Percentiles rank a stretch among this genome's conserved stretches.
Evolutionary conservation across 768 basidiomycete genomes (phyloP).

Genomic region (Lepiota subincarnata): DNA sequence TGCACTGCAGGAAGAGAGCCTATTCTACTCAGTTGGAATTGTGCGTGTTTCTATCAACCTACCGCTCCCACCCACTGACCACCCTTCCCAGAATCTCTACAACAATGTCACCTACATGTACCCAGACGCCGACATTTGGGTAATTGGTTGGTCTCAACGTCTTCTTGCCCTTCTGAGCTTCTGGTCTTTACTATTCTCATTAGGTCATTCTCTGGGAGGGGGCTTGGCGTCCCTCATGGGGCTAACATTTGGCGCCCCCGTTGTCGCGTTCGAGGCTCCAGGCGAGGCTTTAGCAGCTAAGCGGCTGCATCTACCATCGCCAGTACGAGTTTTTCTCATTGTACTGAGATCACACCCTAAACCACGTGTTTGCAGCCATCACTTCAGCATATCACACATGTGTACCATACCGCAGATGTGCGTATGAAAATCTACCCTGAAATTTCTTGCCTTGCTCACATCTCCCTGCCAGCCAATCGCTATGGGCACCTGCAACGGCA

Average conservation of each 20-base stretch:
- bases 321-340: conserved; percentile 38
- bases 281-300: conserved; percentile 65
- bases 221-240: conserved; percentile 81
- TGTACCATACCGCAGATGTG: conserved; percentile 88
- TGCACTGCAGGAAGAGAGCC: conserved; percentile 70
- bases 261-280: conserved; percentile 87
- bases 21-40: conserved; percentile 85
- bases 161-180: background rate
- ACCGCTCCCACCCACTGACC: background rate
- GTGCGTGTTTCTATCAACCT: conserved; percentile 40
- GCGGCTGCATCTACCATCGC: conserved; percentile 82
- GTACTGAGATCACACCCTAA: background rate
- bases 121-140: conserved; percentile 85
- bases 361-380: conserved; percentile 45
- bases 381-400: conserved; percentile 73
- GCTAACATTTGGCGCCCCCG: conserved; percentile 87
- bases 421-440: conserved; percentile 14
- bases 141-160: conserved; percentile 32
- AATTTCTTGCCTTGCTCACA: conserved; percentile 4
- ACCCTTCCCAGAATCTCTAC: conserved; percentile 68
- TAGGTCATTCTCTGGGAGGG: conserved; percentile 80
- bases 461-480: conserved; percentile 61
- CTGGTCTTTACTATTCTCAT: background rate
- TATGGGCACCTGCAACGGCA: conserved; percentile 78
- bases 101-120: conserved; percentile 91